These are phyloP conservation scores for Elaeis oleifera DNA, from an alignment of 202 grass and related monocot genomes.

Conservation along the genomic window DNA sequence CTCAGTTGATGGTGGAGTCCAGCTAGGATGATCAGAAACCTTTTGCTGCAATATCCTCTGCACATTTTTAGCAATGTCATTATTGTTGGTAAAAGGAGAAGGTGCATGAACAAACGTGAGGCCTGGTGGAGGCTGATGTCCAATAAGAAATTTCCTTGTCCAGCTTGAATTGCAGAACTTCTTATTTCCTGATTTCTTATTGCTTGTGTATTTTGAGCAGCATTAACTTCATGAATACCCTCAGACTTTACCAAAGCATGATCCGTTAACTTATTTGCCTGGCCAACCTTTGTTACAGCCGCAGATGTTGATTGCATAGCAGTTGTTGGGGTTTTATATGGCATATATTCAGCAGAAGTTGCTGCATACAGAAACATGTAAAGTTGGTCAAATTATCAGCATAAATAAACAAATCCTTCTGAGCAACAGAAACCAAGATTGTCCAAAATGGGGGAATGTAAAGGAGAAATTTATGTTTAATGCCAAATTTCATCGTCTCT, in stretches of 20 bases:
- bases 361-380: background rate
- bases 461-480: too few relatives aligned
- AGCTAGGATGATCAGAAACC: conserved; percentile 47
- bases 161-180: conserved; percentile 32
- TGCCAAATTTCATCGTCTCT: too few relatives aligned
- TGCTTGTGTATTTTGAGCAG: conserved; percentile 33
- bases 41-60: conserved; percentile 46
- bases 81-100: conserved; percentile 47
- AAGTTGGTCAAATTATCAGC: too few relatives aligned
- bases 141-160: conserved; percentile 32
- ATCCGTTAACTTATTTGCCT: conserved; percentile 12
- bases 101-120: conserved; percentile 36
- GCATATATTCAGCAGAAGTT: conserved; percentile 4
- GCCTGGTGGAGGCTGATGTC: conserved; percentile 50
- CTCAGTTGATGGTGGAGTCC: conserved; percentile 88
- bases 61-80: conserved; percentile 68
- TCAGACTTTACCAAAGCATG: conserved; percentile 11
- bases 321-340: conserved; percentile 4
- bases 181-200: conserved; percentile 42
- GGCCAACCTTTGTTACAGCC: conserved; percentile 8
- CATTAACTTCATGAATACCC: conserved; percentile 2
- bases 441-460: too few relatives aligned
- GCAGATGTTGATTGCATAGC: background rate
- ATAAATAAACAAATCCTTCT: background rate
- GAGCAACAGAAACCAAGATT: background rate